Base-by-base conservation (phyloP, 768 basidiomycete genomes). In the Mycena venus region DNA sequence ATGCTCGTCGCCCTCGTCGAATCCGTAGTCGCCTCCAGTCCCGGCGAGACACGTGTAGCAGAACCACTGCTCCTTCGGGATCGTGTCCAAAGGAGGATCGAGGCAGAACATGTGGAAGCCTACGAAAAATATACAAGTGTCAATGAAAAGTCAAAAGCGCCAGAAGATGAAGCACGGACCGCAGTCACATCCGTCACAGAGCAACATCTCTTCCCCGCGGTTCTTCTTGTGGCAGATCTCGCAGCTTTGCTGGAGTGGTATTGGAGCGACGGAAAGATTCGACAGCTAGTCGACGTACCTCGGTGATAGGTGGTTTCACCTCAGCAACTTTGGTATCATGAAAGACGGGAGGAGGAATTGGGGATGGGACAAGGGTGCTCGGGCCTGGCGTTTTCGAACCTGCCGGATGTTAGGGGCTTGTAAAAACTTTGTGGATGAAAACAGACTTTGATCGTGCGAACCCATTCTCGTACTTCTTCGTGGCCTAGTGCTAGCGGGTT, bases 91-190 rank as follows among this genome's bases (percentile, higher is more conserved):
- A 23, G 97, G 97, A 15, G 98, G 98, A 80, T 96, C 94, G 70
- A 99, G 92, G 82, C 98, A 99, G 82, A 95, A 96, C 86, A 95
- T 98, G 84, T 99, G 98, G 85, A 96, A 99, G 5, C 98, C 96
- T 97, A 58, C 34, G 56, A 19, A 38, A 44, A 49, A 32, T 44
- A 47, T n/a, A 47, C 49, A 53, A n/a, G n/a, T n/a, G n/a, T 49
- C 47, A 62, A 47, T 60, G 49, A 64, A 42, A 58, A 71, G 65
- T 55, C 66, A 73, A 25, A 58, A 60, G 12, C 71, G 42, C 69
- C 56, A 10, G 9, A 55, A 69, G 85, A 85, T n/a, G 76, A 84
- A 21, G 86, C 3, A 74, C 84, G 79, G 78, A 94, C 94, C 95
- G 74, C 91, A 90, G 83, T 96, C 95, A 82, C 95, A 96, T 27